Conservation (phyloP, 2,329 filamentous ascomycete genomes). For the Rutstroemia sp. region DNA sequence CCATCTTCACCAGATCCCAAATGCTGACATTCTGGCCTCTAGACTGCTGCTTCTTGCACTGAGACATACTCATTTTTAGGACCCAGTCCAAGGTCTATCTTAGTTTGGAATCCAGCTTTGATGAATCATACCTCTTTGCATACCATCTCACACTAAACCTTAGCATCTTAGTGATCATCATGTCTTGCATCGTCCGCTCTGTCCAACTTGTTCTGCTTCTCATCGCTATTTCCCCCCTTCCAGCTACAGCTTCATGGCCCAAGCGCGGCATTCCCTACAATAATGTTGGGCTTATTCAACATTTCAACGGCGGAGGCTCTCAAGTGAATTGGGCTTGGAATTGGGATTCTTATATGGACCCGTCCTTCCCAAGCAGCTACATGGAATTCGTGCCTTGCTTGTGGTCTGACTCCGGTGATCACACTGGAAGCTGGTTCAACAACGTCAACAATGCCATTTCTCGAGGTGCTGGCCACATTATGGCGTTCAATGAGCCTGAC, state of each 20-base stretch:
- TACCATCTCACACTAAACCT: no score
- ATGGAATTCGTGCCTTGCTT: constrained; percentile 60
- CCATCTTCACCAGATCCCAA: no score
- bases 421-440: not conserved
- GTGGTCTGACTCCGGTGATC: constrained; percentile 37
- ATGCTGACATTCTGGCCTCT: no score
- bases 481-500: constrained; percentile 69
- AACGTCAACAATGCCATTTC: constrained; percentile 3
- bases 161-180: not conserved
- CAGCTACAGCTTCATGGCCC: not conserved
- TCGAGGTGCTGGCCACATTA: constrained; percentile 46
- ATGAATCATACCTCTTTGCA: no score
- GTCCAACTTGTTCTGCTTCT: not conserved
- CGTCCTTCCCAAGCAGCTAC: constrained; percentile 33
- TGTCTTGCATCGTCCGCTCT: not conserved
- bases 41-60: no score
- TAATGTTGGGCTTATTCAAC: constrained; percentile 9
- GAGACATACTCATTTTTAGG: no score
- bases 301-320: constrained; percentile 11
- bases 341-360: constrained; percentile 47
- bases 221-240: not conserved
- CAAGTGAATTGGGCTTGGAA: constrained; percentile 52
- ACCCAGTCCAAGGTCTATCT: no score
- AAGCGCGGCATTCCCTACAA: constrained; percentile 17
- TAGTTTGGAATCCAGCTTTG: no score